Base-by-base conservation (phyloP, 306 rosid species). In the Betula pendula region DNA sequence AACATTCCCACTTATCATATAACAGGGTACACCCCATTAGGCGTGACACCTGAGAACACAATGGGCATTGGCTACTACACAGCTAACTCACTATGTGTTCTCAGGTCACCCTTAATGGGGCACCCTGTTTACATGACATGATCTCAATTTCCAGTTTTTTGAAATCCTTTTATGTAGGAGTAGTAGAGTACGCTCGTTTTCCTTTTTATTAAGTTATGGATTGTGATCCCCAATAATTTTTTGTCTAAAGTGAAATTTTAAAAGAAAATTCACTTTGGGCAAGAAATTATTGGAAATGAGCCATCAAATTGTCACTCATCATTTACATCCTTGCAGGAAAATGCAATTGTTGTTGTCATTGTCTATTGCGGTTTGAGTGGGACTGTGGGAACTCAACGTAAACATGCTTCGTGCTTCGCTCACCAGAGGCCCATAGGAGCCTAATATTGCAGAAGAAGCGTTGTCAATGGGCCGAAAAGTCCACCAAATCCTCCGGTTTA, bases 81-180 rank as follows among this genome's bases (percentile, higher is more conserved):
- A 4, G 65, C 40, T 14, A 72, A 10, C 17, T 2, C 66, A n/a
- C n/a, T n/a, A n/a, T 81, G 83, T 81, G 84, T 81, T 83, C 87
- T 86, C 87, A 81, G 80, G 85, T 78, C 84, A 86, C 87, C 87
- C 89, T 81, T 83, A 65, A 59, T 86, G 83, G 73, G 70, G 17
- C 11, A 40, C 14, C 74, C 43, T 38, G 13, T 63, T 72, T 72
- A 16, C 42, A 5, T 75, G 20, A 0, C 13, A 35, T n/a, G n/a
- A n/a, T 65, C 48, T 35, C 47, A 65, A 8, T 5, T 65, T 35
- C 14, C 8, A 17, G 14, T 8, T 65, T 60, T 15, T 29, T 2
- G n/a, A 19, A 60, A 16, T 7, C 19, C 0, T 6, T 63, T 63
- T 22, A 22, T 9, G 59, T 15, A 6, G 20, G 43, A 31, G 0